These are phyloP conservation scores for Helminthosporium solani DNA, from an alignment of 2,329 filamentous ascomycete genomes.

Conservation along the genomic window DNA sequence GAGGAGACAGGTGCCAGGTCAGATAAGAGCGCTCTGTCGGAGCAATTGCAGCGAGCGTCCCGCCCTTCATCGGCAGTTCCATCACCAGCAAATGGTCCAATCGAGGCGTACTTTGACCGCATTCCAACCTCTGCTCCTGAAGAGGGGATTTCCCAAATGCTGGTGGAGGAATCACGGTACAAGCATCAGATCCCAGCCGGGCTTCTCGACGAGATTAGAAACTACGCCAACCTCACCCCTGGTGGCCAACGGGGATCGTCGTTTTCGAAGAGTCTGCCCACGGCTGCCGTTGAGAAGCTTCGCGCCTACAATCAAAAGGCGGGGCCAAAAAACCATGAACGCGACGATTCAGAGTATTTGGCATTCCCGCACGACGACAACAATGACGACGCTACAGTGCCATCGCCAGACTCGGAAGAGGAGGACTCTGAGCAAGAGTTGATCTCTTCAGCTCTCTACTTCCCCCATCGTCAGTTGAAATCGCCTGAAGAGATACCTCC, in stretches of 20 bases:
- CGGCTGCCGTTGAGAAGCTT: constrained; percentile 38
- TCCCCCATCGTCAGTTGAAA: constrained; percentile 67
- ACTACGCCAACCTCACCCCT: constrained; percentile 54
- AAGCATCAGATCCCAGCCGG: constrained; percentile 47
- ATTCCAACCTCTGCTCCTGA: constrained; percentile 12
- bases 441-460: constrained; percentile 81
- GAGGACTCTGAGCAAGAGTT: constrained; percentile 77
- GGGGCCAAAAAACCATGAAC: constrained; percentile 8
- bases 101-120: constrained; percentile 32
- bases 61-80: constrained; percentile 27
- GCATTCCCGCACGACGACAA: constrained; percentile 19
- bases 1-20: constrained; percentile 26
- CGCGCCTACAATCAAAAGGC: constrained; percentile 23
- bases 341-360: constrained; percentile 34
- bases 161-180: constrained; percentile 7
- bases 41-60: constrained; percentile 24
- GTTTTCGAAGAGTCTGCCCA: constrained; percentile 54
- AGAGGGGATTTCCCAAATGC: constrained; percentile 5
- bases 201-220: constrained; percentile 59
- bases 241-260: constrained; percentile 48
- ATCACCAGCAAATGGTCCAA: constrained; percentile 22
- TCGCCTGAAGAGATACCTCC: constrained; percentile 39
- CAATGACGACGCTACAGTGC: constrained; percentile 20
- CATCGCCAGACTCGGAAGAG: constrained; percentile 47
- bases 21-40: constrained; percentile 14